phyloP scores from a whole-genome alignment of 225 moss, liverwort and hornwort species.

The Ulota crispa region DNA sequence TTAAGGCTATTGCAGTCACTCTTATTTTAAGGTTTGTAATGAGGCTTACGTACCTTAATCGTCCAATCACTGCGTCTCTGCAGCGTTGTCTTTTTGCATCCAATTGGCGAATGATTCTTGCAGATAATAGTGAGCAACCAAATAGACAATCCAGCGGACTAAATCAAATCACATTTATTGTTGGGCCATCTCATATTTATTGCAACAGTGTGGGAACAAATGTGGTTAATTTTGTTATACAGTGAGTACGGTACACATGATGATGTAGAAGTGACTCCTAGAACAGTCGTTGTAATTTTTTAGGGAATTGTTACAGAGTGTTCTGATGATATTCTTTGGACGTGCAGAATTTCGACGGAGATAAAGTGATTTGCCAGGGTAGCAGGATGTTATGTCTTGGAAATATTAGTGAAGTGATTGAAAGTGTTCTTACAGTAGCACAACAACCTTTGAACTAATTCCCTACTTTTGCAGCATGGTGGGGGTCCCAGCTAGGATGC shows the following conservation, averaged over 20 bases:
- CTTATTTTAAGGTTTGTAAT: neutral
- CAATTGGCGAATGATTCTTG: neutral
- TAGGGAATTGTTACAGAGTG: neutral
- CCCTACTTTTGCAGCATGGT: constrained; percentile 5
- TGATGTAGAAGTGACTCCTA: neutral
- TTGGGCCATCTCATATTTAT: neutral
- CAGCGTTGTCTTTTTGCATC: neutral
- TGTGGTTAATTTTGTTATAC: neutral
- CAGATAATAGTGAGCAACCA: neutral
- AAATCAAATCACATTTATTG: neutral
- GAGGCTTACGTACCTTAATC: neutral
- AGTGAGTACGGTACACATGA: neutral
- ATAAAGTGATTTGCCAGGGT: constrained; percentile 2
- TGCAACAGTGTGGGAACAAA: neutral
- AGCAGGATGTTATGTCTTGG: neutral
- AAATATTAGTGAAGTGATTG: constrained; percentile 17
- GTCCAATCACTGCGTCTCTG: neutral
- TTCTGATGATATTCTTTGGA: neutral
- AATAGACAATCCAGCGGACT: neutral
- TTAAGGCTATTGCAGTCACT: too few species aligned
- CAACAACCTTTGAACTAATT: constrained; percentile 5
- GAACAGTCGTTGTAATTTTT: neutral
- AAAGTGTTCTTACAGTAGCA: neutral
- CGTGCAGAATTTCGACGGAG: neutral
- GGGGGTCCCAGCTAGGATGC: neutral